Evolutionary conservation across 768 basidiomycete genomes (phyloP), one percentile per base, ranked within the genome.

Genomic region (Hemileccinum rubropunctum): DNA sequence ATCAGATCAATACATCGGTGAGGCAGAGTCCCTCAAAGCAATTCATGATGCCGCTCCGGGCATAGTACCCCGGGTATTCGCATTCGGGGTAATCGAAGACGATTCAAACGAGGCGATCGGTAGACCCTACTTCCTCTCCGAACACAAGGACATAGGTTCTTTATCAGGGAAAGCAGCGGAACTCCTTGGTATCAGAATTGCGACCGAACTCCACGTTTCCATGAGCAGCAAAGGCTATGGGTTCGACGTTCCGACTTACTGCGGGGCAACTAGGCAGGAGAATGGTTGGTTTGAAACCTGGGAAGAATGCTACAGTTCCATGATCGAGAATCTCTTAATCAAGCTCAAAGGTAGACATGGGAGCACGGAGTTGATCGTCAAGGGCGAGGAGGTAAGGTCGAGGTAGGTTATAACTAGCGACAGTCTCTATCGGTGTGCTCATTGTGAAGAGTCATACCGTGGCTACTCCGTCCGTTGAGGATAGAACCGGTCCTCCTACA

Each of bases 281-380:
- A 89, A 89, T 56, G 88, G 87, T 6, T 88, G 86, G 85, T 83
- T 76, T 58, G 69, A 78, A 17, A 81, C 73, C 1, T 91, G 89
- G 89, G 80, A 83, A 43, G 71, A 76, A 50, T 88, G 87, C 57
- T 91, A 76, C 61, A 73, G 73, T 60, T 71, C 73, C 13, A 76
- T 87, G 75, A 75, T 89, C 27, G 74, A 73, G 28, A 81, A 81
- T 53, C 64, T 91, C 43, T 64, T 87, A 41, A 61, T 63, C 32
- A 76, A 76, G 48, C 67, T 84, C 23, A 52, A 62, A 51, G 61
- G 63, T n/a, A 67, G 69, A 60, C 76, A 74, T 17, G 59, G 61
- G 9, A 78, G 74, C 54, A 52, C 66, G 3, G 71, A 75, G 13
- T 59, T 90, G 33, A 78, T 79, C 42, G 59, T 59, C 18, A 80